Evolutionary conservation across 2,329 filamentous ascomycete genomes (phyloP).

Genomic region (Trichoderma pleuroti): DNA sequence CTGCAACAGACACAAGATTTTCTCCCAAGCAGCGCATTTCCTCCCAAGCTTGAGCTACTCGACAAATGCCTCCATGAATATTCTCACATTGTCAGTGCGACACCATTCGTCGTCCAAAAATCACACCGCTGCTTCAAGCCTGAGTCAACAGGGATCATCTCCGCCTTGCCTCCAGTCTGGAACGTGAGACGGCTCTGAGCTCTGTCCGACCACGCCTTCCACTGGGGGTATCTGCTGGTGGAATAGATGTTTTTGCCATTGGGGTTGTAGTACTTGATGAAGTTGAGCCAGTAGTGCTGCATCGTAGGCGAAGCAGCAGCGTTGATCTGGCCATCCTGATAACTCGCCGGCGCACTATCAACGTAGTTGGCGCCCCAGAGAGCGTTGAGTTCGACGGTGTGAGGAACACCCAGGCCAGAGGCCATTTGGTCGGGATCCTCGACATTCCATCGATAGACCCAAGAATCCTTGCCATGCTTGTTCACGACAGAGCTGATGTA

Average conservation of each 20-base stretch:
- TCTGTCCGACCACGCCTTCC: constrained; percentile 38
- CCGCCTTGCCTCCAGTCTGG: constrained; percentile 37
- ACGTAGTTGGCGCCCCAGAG: constrained; percentile 63
- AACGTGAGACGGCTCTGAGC: constrained; percentile 37
- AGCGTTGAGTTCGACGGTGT: constrained; percentile 63
- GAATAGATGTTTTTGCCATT: constrained; percentile 40
- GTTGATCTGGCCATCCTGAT: constrained; percentile 51
- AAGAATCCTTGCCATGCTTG: constrained; percentile 43
- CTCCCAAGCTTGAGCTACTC: not conserved
- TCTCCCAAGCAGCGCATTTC: not conserved
- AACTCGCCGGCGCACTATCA: constrained; percentile 52
- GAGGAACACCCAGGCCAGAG: constrained; percentile 59
- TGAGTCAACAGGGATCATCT: constrained; percentile 37
- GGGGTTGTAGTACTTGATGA: constrained; percentile 63
- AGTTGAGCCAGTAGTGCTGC: constrained; percentile 72
- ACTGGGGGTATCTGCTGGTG: constrained; percentile 26
- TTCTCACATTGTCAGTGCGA: constrained; percentile 24
- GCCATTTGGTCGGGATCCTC: constrained; percentile 52
- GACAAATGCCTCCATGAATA: not conserved
- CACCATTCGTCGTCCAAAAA: constrained; percentile 25
- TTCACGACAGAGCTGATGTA: constrained; percentile 31
- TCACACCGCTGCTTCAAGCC: constrained; percentile 29
- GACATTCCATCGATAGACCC: constrained; percentile 69
- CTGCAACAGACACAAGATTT: not conserved
- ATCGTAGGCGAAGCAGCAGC: constrained; percentile 55